A percentile compares a stretch with the other conserved stretches of the same genome.
Conservation (phyloP, 176 grass and related monocot species). For the Aechmea fasciata region DNA sequence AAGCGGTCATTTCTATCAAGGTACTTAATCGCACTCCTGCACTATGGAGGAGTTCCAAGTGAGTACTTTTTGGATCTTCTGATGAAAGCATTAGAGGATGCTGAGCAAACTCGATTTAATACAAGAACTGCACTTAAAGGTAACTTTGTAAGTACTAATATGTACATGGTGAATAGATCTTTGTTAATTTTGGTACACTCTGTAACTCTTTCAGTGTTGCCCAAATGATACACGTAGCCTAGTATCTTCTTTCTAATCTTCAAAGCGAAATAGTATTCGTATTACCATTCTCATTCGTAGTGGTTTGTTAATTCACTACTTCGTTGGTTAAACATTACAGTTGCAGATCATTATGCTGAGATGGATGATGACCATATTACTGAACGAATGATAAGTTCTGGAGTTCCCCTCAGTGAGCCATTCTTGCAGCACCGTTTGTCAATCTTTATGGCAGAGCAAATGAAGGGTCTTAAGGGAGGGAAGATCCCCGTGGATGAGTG, state of each 20-base stretch:
- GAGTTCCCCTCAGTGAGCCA: constrained; percentile 41
- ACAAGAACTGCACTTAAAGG: constrained; percentile 28
- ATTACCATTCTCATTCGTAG: neutral
- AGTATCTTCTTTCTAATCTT: neutral
- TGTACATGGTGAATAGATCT: neutral
- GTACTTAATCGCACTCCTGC: constrained; percentile 41
- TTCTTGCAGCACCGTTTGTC: constrained; percentile 38
- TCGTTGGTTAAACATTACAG: constrained; percentile 26
- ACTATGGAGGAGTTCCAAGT: constrained; percentile 37
- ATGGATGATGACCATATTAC: constrained; percentile 50
- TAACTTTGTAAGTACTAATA: constrained; percentile 11
- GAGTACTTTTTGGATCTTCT: constrained; percentile 69
- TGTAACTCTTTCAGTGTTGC: neutral
- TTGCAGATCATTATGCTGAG: constrained; percentile 40
- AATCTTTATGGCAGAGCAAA: constrained; percentile 30
- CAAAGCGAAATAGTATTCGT: neutral
- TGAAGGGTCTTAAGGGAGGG: constrained; percentile 38
- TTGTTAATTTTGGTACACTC: neutral
- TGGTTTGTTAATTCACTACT: neutral
- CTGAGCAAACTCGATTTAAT: constrained; percentile 14
- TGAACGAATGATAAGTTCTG: constrained; percentile 48
- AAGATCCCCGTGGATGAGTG: constrained; percentile 47
- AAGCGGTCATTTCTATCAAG: constrained; percentile 39
- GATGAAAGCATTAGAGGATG: constrained; percentile 28
- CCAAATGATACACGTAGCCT: neutral